Conservation (phyloP, 441 rosid genomes). For the Eugenia klotzschiana region DNA sequence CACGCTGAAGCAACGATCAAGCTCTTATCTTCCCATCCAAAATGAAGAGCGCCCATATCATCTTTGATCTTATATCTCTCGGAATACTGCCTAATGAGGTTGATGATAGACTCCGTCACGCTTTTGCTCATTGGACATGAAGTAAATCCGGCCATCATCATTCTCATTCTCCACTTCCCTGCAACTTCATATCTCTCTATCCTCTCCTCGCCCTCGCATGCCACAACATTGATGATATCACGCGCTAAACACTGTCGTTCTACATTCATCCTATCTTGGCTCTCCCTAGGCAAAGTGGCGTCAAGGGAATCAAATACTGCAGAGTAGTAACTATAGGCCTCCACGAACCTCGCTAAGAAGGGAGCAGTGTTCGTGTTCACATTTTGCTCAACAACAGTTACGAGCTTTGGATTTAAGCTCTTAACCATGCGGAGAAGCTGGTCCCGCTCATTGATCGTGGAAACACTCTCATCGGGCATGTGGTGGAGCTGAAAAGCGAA, state of each 20-base stretch:
- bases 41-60: constrained; percentile 59
- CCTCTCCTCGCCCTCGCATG: constrained; percentile 95
- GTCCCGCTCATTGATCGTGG: constrained; percentile 79
- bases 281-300: constrained; percentile 78
- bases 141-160: constrained; percentile 86
- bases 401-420: constrained; percentile 80
- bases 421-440: constrained; percentile 84
- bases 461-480: constrained; percentile 99
- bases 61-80: constrained; percentile 53
- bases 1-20: constrained; percentile 91
- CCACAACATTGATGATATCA: constrained; percentile 83
- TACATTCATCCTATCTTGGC: constrained; percentile 92
- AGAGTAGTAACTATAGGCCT: constrained; percentile 85
- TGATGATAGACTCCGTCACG: constrained; percentile 35
- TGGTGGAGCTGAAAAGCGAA: constrained; percentile 97
- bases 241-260: constrained; percentile 95
- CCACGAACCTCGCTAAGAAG: constrained; percentile 62
- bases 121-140: constrained; percentile 42
- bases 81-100: constrained; percentile 51
- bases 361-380: constrained; percentile 91
- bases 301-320: constrained; percentile 88
- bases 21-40: constrained; percentile 87
- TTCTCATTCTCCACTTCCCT: constrained; percentile 93
- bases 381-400: constrained; percentile 88
- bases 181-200: constrained; percentile 88